Base-by-base conservation (phyloP, 106 monocot species). In the Dioscorea alata region DNA sequence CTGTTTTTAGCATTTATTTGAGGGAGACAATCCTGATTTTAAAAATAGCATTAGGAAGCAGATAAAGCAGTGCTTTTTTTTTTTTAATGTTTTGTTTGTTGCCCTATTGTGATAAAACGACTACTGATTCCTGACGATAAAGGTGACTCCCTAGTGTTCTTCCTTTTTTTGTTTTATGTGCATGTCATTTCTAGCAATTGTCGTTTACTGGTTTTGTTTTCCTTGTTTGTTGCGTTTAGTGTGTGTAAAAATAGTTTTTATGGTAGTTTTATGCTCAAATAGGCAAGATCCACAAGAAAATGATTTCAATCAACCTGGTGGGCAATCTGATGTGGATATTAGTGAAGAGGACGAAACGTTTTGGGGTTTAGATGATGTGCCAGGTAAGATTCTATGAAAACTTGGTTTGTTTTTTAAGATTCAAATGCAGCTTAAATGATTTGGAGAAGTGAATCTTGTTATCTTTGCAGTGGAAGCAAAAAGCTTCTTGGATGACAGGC, bases 331-430 rank as follows among this genome's bases (percentile, higher is more conserved):
- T 70, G 52, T 66, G 70, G 48, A 59, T 73, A 60, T 63, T 48
- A 60, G 69, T 31, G 82, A 94, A 57, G 86, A 82, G 21, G 64
- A 88, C 74, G 91, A 77, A 53, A 57, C 59, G 22, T 96, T 89
- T 82, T 70, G 84, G 54, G 86, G 84, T 64, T 82, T 91, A 67
- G 88, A 96, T 76, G 88, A 95, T 78, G 86, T 96, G 33, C 91
- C 86, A 69, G 91, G 95, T 89, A 76, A 69, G 15, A 6, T 75
- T n/a, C 28, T 53, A n/a, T 23, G 23, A 65, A 31, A 57, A 61
- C 18, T 54, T 53, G 64, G 1, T 15, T 24, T 63, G 15, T 32
- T 8, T 57, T 33, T 63, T 15, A n/a, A 60, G 49, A 20, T 33
- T 61, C 32, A 33, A 32, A 8, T 54, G 28, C 34, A 28, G 14